Evolutionary conservation across 805 yeast genomes (phyloP).

Genomic region (Candida corydali): DNA sequence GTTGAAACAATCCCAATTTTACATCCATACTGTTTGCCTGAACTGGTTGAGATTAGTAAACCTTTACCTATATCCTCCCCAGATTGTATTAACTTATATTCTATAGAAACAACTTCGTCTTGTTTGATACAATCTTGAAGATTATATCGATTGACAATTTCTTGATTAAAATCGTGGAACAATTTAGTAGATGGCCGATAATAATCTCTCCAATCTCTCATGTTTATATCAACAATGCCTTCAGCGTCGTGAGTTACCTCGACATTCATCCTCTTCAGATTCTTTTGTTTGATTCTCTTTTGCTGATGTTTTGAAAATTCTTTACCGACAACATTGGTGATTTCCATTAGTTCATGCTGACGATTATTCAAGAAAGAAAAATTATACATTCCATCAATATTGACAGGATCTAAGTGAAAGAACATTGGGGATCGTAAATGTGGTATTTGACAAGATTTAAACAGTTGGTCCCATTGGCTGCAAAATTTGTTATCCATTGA

Average conservation of each 20-base stretch:
- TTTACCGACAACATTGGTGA: conserved; percentile 40
- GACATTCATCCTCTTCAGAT: conserved; percentile 3
- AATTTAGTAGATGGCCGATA: conserved; percentile 40
- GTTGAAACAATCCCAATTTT: conserved; percentile 30
- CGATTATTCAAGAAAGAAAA: conserved; percentile 30
- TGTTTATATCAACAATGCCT: conserved; percentile 38
- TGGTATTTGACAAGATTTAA: conserved; percentile 39
- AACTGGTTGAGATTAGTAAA: conserved; percentile 26
- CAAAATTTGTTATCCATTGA: conserved; percentile 27
- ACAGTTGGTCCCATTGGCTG: conserved; percentile 44
- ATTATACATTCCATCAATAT: conserved; percentile 40
- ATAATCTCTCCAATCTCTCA: conserved; percentile 42
- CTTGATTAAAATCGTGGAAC: conserved; percentile 36
- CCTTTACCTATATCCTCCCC: conserved; percentile 23
- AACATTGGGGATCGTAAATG: conserved; percentile 44
- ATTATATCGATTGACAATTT: conserved; percentile 27
- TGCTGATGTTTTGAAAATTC: conserved; percentile 41
- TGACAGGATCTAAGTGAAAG: conserved; percentile 43
- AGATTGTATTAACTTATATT: conserved; percentile 22
- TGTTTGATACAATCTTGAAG: conserved; percentile 25
- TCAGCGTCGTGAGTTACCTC: conserved; percentile 20
- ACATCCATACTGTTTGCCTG: conserved; percentile 30
- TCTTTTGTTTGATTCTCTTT: conserved; percentile 22
- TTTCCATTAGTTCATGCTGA: conserved; percentile 36
- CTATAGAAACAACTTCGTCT: conserved; percentile 30